Evolutionary conservation across 1,284 basidiomycete genomes (phyloP), one percentile per base, ranked within the genome.

Genomic region (Leccinum cinnamomeum): DNA sequence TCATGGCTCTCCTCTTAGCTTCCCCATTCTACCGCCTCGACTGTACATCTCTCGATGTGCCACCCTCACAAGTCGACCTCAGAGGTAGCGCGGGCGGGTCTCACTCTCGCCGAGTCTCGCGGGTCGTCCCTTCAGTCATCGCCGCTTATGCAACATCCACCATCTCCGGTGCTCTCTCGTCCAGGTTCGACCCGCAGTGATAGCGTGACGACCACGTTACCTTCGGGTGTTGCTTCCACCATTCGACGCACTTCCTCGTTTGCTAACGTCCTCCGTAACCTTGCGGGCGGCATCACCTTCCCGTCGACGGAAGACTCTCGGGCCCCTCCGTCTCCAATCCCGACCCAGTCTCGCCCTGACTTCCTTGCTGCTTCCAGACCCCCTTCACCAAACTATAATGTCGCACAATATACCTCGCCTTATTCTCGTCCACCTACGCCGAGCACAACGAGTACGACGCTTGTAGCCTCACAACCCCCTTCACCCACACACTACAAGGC

Each of bases 1-100:
- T 98, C 69, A 88, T 93, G 76, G 95, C 95, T 0, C 82, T 96
- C 11, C 83, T 99, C 14, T 79, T 98, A 23, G 92, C 95, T 68
- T 95, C 92, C 14, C 90, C 94, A 0, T 95, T 98, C 71, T 86
- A 87, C 12, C 79, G 85, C 30, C 82, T 95, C 1, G 84, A 89
- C 44, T 84, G 81, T 18, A 86, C 88, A 0, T 84, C 90, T 1
- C 78, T 93, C 23, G 78, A 84, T 62, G 69, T 69, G 11, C 81
- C 85, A 16, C 85, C 86, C 2, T 76, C 67, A 53, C 70, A 72
- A 51, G 53, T 60, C n/a, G 74, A 76, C 50, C 16, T 53, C 51
- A 68, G 48, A 56, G 55, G 55, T 23, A 55, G 59, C 12, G n/a
- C 81, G 10, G 74, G 78, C 16, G 67, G 74, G 4, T 59, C 67